phyloP scores from a whole-genome alignment of 116 monocot species.

The Phalaenopsis hybrid region DNA sequence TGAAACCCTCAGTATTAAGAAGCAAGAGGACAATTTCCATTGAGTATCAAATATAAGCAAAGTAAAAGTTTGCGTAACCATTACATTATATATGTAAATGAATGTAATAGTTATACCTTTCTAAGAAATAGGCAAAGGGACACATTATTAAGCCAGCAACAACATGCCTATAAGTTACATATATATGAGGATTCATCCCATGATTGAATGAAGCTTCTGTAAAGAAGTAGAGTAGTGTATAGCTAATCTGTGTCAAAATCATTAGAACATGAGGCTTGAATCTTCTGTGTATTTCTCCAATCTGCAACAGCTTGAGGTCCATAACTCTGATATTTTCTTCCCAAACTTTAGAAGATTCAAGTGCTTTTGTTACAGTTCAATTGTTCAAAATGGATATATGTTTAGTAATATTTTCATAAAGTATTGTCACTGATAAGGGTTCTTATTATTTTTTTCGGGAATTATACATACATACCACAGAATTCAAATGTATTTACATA shows the following conservation, averaged over 20 bases:
- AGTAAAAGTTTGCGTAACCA: neutral
- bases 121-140: slow-evolving; percentile 72
- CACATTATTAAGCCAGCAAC: slow-evolving; percentile 30
- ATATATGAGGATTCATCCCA: slow-evolving; percentile 65
- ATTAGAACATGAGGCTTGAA: slow-evolving; percentile 65
- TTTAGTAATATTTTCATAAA: neutral
- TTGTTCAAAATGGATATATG: neutral
- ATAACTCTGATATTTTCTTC: neutral
- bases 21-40: too few relatives aligned
- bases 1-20: too few relatives aligned
- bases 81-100: neutral
- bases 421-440: neutral
- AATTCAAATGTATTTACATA: too few relatives aligned
- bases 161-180: slow-evolving; percentile 56
- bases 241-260: slow-evolving; percentile 47
- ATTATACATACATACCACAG: too few relatives aligned
- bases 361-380: neutral
- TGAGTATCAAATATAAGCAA: neutral
- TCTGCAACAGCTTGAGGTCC: neutral
- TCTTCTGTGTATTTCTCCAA: slow-evolving; percentile 11
- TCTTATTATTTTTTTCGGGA: neutral
- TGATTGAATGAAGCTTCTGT: slow-evolving; percentile 70
- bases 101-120: slow-evolving; percentile 32
- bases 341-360: neutral
- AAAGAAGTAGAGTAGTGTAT: slow-evolving; percentile 64